A percentile compares a stretch with the other conserved stretches of the same genome.
phyloP scores from a whole-genome alignment of 345 rosid genomes.

The Lepidium didymum region DNA sequence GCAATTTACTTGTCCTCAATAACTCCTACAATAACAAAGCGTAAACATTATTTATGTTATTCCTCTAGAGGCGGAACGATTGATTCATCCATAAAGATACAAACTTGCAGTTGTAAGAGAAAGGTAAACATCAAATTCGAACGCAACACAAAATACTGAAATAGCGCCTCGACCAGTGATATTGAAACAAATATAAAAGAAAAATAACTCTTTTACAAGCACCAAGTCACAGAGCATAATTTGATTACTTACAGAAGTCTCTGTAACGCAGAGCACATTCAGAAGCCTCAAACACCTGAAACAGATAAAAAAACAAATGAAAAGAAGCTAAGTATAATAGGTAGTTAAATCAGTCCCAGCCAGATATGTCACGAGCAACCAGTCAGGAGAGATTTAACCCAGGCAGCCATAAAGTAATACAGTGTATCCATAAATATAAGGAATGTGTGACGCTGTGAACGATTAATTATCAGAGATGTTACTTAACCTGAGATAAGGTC shows the following conservation, averaged over 20 bases:
- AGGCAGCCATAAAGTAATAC: neutral
- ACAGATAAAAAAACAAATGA: conserved; percentile 11
- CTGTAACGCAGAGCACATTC: conserved; percentile 61
- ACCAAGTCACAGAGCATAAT: neutral
- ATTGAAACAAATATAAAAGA: neutral
- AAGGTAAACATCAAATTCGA: neutral
- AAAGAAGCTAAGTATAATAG: conserved; percentile 1
- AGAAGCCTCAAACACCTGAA: conserved; percentile 80
- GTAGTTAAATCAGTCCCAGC: neutral
- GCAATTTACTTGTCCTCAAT: conserved; percentile 50
- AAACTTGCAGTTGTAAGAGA: neutral
- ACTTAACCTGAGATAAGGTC: conserved; percentile 44
- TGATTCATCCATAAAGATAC: conserved; percentile 4
- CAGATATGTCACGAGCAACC: neutral
- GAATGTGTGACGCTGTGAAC: neutral
- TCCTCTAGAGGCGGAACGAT: neutral
- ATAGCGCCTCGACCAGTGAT: neutral
- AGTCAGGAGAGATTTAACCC: neutral
- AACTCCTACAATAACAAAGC: conserved; percentile 47
- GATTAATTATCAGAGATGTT: neutral
- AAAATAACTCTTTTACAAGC: neutral
- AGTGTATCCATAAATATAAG: neutral
- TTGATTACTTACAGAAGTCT: conserved; percentile 59
- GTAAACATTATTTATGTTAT: neutral
- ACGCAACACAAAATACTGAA: neutral